A percentile compares a stretch with the other conserved stretches of the same genome.
Evolutionary conservation across 768 basidiomycete genomes (phyloP).

Genomic region (Steccherinum ochraceum): DNA sequence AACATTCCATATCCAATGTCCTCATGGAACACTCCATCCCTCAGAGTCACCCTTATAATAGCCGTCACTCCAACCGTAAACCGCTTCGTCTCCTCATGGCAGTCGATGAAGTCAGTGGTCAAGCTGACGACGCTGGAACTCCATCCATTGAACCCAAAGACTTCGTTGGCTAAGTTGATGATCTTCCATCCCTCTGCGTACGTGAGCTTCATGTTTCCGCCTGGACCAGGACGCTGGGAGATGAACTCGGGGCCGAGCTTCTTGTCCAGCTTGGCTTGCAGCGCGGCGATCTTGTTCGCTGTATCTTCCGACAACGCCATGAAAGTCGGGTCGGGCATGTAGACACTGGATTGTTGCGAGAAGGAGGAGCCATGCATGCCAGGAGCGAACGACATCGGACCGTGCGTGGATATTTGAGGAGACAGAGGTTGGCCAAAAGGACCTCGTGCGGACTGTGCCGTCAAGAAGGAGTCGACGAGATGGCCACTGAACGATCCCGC

Average conservation of each 20-base stretch:
- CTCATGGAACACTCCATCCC: conserved; percentile 87
- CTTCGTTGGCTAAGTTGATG: conserved; percentile 96
- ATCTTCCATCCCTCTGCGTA: conserved; percentile 98
- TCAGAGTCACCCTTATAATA: conserved; percentile 78
- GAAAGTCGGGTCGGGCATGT: conserved; percentile 16
- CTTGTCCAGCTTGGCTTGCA: conserved; percentile 79
- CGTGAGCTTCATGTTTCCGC: conserved; percentile 80
- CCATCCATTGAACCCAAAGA: conserved; percentile 98
- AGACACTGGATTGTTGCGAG: conserved; percentile 25
- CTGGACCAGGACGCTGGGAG: conserved; percentile 82
- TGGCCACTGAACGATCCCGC: conserved; percentile 56
- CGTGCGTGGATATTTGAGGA: conserved; percentile 38
- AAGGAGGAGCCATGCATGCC: conserved; percentile 45
- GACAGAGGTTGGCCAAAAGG: conserved; percentile 24
- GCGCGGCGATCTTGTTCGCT: conserved; percentile 54
- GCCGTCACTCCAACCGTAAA: conserved; percentile 78
- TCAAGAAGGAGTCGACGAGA: conserved; percentile 38
- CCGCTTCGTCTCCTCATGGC: conserved; percentile 55
- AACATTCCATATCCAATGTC: conserved; percentile 88
- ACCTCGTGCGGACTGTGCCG: conserved; percentile 9
- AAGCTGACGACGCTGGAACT: conserved; percentile 72
- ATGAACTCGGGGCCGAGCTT: conserved; percentile 94
- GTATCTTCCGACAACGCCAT: conserved; percentile 51
- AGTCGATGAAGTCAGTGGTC: conserved; percentile 75
- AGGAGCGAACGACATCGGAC: conserved; percentile 56